Conservation (phyloP, 2,329 filamentous ascomycete genomes). For the Colletotrichum acutatum region DNA sequence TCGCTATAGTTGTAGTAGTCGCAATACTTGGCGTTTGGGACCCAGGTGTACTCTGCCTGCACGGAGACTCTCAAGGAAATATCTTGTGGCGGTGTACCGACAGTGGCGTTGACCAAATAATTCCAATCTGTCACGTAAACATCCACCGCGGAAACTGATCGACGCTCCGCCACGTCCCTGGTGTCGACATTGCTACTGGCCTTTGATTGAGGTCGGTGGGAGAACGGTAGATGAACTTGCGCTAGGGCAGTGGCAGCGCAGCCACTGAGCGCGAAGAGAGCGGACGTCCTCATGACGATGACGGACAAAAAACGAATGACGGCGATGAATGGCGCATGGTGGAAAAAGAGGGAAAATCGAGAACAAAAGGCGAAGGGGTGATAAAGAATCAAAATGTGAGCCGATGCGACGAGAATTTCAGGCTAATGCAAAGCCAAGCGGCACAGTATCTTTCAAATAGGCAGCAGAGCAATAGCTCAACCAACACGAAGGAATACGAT, state of each 20-base stretch:
- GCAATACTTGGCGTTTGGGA: background rate
- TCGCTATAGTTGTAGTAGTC: background rate
- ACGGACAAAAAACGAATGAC: background rate
- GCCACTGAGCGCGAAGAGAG: background rate
- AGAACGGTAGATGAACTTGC: conserved; percentile 19
- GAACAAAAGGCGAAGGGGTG: background rate
- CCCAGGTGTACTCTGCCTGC: background rate
- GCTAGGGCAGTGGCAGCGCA: conserved; percentile 2
- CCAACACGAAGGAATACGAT: background rate
- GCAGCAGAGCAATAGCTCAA: conserved; percentile 7
- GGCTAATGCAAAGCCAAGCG: background rate
- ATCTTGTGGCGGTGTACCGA: conserved; percentile 29
- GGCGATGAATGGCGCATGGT: background rate
- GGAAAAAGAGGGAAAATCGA: background rate
- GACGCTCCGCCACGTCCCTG: background rate
- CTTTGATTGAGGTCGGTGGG: background rate
- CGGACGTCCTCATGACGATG: conserved; percentile 11
- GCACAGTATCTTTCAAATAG: conserved; percentile 10
- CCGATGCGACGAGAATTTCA: background rate
- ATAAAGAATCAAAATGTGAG: background rate
- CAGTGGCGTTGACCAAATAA: conserved; percentile 27
- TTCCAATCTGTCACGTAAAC: background rate
- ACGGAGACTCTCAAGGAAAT: conserved; percentile 13
- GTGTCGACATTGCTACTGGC: background rate
- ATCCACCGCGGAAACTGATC: background rate